A percentile compares a stretch with the other conserved stretches of the same genome.
phyloP scores from a whole-genome alignment of 441 rosid species.

The Populus tomentosa region DNA sequence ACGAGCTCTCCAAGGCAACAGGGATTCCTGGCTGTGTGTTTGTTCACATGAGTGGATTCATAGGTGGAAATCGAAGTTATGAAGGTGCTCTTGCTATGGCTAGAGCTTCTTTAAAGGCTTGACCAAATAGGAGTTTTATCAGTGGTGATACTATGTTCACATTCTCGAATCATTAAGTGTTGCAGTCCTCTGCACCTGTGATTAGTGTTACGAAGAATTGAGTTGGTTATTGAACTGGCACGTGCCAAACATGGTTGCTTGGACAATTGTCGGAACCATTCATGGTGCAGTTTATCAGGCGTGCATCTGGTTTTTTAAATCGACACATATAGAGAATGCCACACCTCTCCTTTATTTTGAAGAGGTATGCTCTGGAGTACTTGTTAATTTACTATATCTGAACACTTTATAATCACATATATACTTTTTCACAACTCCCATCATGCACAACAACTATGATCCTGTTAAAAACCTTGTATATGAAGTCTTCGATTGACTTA shows the following conservation, averaged over 20 bases:
- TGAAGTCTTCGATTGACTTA: neutral
- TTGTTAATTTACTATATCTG: neutral
- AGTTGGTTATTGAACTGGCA: neutral
- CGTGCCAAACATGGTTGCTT: neutral
- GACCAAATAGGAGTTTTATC: neutral
- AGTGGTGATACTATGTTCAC: neutral
- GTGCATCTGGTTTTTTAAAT: neutral
- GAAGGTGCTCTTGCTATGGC: neutral
- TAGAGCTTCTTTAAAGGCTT: neutral
- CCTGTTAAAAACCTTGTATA: neutral
- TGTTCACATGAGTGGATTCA: slow-evolving; percentile 54
- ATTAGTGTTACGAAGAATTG: neutral
- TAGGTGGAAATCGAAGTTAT: slow-evolving; percentile 27
- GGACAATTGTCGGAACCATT: neutral
- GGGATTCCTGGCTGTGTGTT: slow-evolving; percentile 45
- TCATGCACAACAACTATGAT: neutral
- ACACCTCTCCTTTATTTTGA: neutral
- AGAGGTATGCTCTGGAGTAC: neutral
- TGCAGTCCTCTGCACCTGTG: neutral
- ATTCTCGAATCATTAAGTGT: neutral
- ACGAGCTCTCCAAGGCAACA: slow-evolving; percentile 34
- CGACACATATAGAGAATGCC: neutral
- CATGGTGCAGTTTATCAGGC: neutral
- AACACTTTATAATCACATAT: neutral
- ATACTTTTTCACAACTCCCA: neutral